Conservation (phyloP, 2,329 filamentous ascomycete species). For the Fonsecaea monophora region DNA sequence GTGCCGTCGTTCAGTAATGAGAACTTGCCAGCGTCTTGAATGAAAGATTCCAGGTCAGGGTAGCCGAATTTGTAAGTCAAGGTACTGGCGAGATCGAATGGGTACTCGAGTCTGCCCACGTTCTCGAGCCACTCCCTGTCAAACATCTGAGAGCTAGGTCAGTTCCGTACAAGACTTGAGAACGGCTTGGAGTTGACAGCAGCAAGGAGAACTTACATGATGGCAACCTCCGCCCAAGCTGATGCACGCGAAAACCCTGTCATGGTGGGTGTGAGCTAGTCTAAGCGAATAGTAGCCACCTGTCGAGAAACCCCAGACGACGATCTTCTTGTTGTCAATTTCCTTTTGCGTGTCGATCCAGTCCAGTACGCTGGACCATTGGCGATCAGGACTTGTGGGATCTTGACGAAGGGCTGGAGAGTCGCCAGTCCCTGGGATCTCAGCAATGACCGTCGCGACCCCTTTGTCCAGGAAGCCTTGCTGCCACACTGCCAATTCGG, state of each 20-base stretch:
- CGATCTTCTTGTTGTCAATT: conserved; percentile 57
- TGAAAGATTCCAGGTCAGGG: conserved; percentile 54
- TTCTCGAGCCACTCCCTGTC: conserved; percentile 60
- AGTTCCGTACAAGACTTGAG: not conserved
- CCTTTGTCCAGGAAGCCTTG: conserved; percentile 47
- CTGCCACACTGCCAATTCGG: conserved; percentile 50
- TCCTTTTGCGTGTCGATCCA: conserved; percentile 58
- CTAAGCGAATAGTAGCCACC: conserved; percentile 66
- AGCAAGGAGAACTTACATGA: conserved; percentile 41
- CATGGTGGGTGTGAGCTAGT: conserved; percentile 63
- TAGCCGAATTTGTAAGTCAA: conserved; percentile 59
- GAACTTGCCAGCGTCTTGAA: conserved; percentile 58
- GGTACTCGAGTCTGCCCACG: conserved; percentile 65
- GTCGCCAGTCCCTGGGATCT: conserved; percentile 73
- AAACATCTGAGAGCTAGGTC: conserved; percentile 55
- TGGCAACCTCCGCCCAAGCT: conserved; percentile 64
- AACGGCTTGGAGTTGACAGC: not conserved
- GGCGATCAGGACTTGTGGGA: conserved; percentile 61
- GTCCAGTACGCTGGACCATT: conserved; percentile 62
- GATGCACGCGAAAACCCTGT: conserved; percentile 59
- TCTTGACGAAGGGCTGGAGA: conserved; percentile 69
- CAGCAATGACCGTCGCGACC: conserved; percentile 64
- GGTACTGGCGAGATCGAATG: conserved; percentile 62
- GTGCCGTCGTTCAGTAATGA: conserved; percentile 63
- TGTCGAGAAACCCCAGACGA: conserved; percentile 63